Evolutionary conservation across 176 grass and related monocot species (phyloP).

Genomic region (Saccharum spontaneum): DNA sequence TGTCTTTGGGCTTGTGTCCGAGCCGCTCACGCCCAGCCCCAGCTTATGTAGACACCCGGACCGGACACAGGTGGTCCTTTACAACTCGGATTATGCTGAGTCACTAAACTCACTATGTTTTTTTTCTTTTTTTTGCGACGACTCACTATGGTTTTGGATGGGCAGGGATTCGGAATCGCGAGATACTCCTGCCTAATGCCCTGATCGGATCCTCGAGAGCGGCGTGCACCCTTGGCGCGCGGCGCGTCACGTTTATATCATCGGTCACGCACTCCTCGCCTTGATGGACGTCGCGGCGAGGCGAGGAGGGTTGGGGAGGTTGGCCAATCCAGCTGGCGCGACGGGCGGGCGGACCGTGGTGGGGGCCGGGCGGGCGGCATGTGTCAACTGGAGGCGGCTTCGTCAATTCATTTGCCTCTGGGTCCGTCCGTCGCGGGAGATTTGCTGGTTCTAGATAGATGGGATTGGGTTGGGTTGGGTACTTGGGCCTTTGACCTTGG

Average conservation of each 20-base stretch:
- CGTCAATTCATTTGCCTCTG: neutral
- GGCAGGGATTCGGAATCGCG: neutral
- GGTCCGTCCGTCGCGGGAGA: neutral
- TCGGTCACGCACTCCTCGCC: neutral
- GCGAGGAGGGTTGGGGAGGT: neutral
- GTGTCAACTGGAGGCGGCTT: neutral
- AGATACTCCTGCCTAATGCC: neutral
- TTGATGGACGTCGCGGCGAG: neutral
- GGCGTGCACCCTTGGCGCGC: neutral
- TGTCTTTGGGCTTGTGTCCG: neutral
- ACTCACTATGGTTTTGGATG: neutral
- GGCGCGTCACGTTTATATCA: neutral
- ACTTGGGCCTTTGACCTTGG: neutral
- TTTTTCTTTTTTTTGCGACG: too few species aligned
- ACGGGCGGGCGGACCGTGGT: neutral
- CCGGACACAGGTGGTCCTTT: too few species aligned
- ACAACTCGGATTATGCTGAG: too few species aligned
- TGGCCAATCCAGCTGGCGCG: neutral
- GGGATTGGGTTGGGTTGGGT: neutral
- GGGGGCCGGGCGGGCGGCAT: neutral
- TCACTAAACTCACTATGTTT: too few species aligned
- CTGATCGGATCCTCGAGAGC: neutral
- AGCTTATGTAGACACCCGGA: neutral
- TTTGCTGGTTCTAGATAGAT: neutral
- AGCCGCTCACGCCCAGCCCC: neutral